Conservation (phyloP, 139 green algal species). For the Chlamydomonas incerta region DNA sequence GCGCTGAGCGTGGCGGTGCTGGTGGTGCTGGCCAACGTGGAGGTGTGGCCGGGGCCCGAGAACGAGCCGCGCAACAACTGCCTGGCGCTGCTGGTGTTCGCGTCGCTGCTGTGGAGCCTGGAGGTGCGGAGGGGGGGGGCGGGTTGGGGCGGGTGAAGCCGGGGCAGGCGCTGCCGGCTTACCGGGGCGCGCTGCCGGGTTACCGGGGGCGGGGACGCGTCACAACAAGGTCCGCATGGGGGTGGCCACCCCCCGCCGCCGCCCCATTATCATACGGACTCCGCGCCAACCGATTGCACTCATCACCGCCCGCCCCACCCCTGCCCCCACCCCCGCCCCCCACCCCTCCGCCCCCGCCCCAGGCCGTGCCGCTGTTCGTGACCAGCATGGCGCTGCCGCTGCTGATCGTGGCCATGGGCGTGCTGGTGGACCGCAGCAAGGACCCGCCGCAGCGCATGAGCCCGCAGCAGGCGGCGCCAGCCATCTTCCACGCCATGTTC, state of each 20-base stretch:
- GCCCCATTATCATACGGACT: no score
- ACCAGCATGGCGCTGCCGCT: conserved; percentile 76
- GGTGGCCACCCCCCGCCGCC: no score
- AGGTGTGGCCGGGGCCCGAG: conserved; percentile 36
- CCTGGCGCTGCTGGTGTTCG: conserved; percentile 74
- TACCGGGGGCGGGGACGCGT: no score
- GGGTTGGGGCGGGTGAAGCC: no score
- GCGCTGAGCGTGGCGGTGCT: conserved; percentile 43
- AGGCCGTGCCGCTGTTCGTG: conserved; percentile 77
- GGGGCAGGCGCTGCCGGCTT: no score
- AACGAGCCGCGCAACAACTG: conserved; percentile 65
- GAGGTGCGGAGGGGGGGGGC: conserved; percentile 45
- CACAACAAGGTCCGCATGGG: no score
- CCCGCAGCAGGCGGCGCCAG: conserved; percentile 65
- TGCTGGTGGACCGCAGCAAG: conserved; percentile 57
- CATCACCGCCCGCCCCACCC: no score
- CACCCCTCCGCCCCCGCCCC: not conserved
- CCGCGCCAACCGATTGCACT: no score
- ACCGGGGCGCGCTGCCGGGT: no score
- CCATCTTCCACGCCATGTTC: conserved; percentile 79
- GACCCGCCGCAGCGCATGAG: conserved; percentile 53
- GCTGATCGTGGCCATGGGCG: conserved; percentile 24
- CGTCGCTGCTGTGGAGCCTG: conserved; percentile 74
- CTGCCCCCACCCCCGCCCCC: no score
- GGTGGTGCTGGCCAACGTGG: conserved; percentile 49